phyloP scores from a whole-genome alignment of 768 basidiomycete genomes.

The Gelatoporia subvermispora region DNA sequence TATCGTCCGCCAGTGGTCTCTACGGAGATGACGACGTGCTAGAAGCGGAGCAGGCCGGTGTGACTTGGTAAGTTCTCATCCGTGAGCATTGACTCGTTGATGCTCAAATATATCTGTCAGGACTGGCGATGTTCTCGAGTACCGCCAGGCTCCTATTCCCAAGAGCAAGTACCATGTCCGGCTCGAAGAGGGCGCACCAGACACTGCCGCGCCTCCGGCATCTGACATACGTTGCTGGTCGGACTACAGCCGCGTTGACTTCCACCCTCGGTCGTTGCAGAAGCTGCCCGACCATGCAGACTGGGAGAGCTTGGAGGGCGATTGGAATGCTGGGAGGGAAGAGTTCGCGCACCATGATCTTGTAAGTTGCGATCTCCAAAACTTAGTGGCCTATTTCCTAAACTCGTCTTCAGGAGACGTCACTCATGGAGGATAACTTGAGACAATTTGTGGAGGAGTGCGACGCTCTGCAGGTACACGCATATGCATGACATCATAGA shows the following conservation, averaged over 20 bases:
- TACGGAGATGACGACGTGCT: constrained; percentile 24
- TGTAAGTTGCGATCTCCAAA: constrained; percentile 29
- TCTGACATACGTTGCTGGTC: constrained; percentile 58
- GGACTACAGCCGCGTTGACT: constrained; percentile 61
- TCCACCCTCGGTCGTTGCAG: constrained; percentile 62
- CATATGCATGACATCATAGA: not conserved
- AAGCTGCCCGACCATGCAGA: constrained; percentile 53
- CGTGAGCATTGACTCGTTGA: constrained; percentile 3
- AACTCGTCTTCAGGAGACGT: constrained; percentile 41
- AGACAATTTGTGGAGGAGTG: constrained; percentile 72
- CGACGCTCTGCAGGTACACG: constrained; percentile 60
- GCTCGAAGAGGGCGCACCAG: constrained; percentile 25
- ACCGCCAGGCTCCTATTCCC: constrained; percentile 47
- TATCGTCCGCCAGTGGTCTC: constrained; percentile 39
- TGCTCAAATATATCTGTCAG: constrained; percentile 26
- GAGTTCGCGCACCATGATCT: constrained; percentile 50
- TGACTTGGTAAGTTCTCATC: not conserved
- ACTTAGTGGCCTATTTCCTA: not conserved
- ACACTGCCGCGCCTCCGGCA: not conserved
- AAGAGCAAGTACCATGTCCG: constrained; percentile 51
- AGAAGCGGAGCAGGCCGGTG: not conserved
- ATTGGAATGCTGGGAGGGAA: constrained; percentile 54
- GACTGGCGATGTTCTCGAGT: constrained; percentile 44
- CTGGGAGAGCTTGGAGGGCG: constrained; percentile 47
- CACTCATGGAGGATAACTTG: constrained; percentile 65